These are phyloP conservation scores for Camelina sativa DNA, from an alignment of 345 rosid species.

Conservation along the genomic window DNA sequence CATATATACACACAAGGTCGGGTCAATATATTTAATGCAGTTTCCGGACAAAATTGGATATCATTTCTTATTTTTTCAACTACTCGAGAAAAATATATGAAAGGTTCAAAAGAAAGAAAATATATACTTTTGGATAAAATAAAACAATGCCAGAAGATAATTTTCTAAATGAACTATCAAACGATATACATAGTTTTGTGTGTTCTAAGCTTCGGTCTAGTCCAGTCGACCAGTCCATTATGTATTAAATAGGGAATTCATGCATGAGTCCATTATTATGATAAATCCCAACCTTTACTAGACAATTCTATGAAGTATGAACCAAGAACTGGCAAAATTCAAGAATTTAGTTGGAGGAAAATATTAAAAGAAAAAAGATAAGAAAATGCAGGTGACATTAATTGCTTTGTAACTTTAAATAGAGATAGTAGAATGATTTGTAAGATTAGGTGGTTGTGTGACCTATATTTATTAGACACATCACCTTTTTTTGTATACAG, in stretches of 20 bases:
- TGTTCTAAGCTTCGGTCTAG: background rate
- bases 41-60: background rate
- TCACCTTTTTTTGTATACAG: background rate
- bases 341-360: background rate
- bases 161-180: background rate
- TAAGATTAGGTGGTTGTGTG: slow-evolving; percentile 20
- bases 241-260: slow-evolving; percentile 2
- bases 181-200: background rate
- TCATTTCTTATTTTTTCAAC: background rate
- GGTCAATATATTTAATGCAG: slow-evolving; percentile 11
- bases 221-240: background rate
- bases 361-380: background rate
- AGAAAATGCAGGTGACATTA: slow-evolving; percentile 30
- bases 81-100: background rate
- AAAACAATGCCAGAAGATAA: background rate
- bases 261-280: background rate
- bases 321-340: background rate
- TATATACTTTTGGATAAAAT: background rate
- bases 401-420: slow-evolving; percentile 7
- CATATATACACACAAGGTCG: background rate
- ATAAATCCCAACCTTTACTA: background rate
- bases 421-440: slow-evolving; percentile 30
- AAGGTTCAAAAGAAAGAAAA: background rate
- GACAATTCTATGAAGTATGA: background rate
- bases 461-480: slow-evolving; percentile 26